Evolutionary conservation across 148 eudicot genomes (phyloP).

Genomic region (Amaranthus cruentus): DNA sequence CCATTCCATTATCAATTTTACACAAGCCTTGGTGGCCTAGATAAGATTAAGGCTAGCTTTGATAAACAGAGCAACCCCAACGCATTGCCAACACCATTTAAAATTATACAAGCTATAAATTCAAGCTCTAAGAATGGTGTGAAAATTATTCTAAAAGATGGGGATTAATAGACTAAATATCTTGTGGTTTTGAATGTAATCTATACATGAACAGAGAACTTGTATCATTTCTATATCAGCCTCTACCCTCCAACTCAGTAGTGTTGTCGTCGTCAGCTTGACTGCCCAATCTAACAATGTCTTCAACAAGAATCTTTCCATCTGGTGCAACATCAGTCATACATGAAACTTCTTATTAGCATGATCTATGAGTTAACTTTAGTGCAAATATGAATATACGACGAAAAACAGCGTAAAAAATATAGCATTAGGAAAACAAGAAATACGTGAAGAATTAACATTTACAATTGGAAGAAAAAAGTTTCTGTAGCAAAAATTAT

Average conservation of each 20-base stretch:
- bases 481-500: neutral
- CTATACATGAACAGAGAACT: neutral
- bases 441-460: neutral
- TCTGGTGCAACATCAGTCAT: constrained; percentile 32
- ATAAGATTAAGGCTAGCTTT: neutral
- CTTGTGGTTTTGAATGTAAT: neutral
- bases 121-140: neutral
- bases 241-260: constrained; percentile 4
- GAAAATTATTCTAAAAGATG: neutral
- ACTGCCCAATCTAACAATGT: constrained; percentile 67
- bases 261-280: constrained; percentile 40
- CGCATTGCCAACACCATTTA: constrained; percentile 15
- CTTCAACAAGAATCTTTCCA: constrained; percentile 79
- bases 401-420: neutral
- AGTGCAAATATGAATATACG: neutral
- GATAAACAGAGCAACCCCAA: constrained; percentile 5
- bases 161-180: neutral
- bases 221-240: neutral
- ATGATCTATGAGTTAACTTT: neutral
- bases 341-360: neutral
- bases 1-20: neutral
- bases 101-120: constrained; percentile 14
- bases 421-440: neutral
- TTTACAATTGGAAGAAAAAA: neutral
- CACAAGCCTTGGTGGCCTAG: neutral